Evolutionary conservation across 2,329 filamentous ascomycete genomes (phyloP).

Genomic region (Myriosclerotinia curreyana): DNA sequence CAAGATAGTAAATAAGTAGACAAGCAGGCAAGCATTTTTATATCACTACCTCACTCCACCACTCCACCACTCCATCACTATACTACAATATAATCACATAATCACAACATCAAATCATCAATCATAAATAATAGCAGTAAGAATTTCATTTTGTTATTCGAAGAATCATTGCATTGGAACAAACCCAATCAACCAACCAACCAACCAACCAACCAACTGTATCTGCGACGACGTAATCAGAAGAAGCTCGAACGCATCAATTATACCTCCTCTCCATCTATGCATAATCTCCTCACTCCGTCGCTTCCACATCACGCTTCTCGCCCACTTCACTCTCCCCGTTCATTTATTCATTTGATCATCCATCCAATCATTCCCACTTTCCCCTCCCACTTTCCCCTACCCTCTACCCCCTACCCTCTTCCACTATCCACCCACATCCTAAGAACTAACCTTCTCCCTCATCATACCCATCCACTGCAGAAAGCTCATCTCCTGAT

Average conservation of each 20-base stretch:
- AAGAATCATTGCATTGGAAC: background rate
- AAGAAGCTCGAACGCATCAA: background rate
- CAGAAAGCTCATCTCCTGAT: constrained; percentile 86
- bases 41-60: too few relatives aligned
- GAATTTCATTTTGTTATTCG: background rate
- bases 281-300: too few relatives aligned
- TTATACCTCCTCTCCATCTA: background rate
- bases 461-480: constrained; percentile 90
- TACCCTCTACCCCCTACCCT: background rate
- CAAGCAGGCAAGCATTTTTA: too few relatives aligned
- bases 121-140: too few relatives aligned
- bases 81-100: too few relatives aligned
- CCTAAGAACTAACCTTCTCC: constrained; percentile 73
- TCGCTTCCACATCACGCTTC: too few relatives aligned
- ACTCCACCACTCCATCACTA: too few relatives aligned
- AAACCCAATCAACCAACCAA: background rate
- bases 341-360: too few relatives aligned
- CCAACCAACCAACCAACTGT: too few relatives aligned
- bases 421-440: background rate
- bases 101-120: too few relatives aligned
- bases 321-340: background rate
- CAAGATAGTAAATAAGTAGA: too few relatives aligned
- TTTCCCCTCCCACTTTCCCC: background rate
- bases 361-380: background rate
- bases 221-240: background rate